Percentiles rank a stretch among this genome's conserved stretches.
Conservation (phyloP, 257 asterid species). For the Solanum pinnatisectum region DNA sequence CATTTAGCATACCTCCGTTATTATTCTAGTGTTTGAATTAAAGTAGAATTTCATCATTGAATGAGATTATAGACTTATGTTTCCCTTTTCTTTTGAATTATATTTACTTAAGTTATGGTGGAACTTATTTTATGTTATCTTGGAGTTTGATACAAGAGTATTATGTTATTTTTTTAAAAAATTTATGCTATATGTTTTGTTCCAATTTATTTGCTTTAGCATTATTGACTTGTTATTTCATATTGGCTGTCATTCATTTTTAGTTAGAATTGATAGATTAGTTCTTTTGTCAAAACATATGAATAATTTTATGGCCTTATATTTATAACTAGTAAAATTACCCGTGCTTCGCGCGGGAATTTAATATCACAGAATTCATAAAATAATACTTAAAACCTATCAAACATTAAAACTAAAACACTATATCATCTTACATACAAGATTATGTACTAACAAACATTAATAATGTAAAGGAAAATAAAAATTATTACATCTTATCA, state of each 20-base stretch:
- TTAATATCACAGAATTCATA: too few species aligned
- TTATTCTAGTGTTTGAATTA: not conserved
- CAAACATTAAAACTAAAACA: too few species aligned
- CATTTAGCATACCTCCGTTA: not conserved
- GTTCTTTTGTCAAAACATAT: too few species aligned
- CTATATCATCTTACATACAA: too few species aligned
- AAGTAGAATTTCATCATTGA: not conserved
- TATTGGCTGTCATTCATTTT: not conserved
- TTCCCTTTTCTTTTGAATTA: not conserved
- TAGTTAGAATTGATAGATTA: not conserved
- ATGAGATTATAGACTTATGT: not conserved
- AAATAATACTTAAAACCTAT: too few species aligned
- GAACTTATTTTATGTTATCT: not conserved
- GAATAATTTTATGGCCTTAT: not conserved
- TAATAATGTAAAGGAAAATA: too few species aligned
- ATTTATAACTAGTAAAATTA: too few species aligned
- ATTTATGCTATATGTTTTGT: not conserved
- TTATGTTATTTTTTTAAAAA: too few species aligned
- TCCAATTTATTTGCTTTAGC: not conserved
- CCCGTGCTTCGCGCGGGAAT: too few species aligned
- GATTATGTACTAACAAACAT: too few species aligned
- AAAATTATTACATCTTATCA: too few species aligned
- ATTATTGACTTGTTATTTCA: not conserved
- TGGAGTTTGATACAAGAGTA: not conserved
- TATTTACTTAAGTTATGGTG: not conserved